These are phyloP conservation scores for Pichia insulana DNA, from an alignment of 805 yeast species.

Conservation along the genomic window DNA sequence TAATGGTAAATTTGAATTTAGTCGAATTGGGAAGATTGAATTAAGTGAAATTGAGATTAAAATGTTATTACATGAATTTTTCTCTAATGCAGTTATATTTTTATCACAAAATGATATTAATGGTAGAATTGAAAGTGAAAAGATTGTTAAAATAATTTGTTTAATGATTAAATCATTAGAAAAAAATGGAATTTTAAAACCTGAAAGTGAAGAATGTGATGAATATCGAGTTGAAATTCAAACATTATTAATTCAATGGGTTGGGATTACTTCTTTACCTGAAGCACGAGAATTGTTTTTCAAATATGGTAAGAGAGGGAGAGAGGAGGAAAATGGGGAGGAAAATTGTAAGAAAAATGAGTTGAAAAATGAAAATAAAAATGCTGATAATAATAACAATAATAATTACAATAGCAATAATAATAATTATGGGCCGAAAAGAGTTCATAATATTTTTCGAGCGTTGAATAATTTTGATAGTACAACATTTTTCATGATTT, in stretches of 20 bases:
- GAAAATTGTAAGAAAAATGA: not conserved
- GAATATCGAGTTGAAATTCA: constrained; percentile 56
- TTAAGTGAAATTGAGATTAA: constrained; percentile 52
- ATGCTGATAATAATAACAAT: too few relatives aligned
- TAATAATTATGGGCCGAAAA: too few relatives aligned
- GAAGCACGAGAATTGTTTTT: constrained; percentile 52
- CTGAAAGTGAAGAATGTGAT: constrained; percentile 35
- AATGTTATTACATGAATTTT: constrained; percentile 64
- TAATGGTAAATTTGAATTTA: constrained; percentile 31
- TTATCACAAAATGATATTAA: constrained; percentile 29
- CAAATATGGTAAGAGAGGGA: constrained; percentile 9
- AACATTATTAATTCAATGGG: constrained; percentile 54
- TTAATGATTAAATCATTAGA: constrained; percentile 51
- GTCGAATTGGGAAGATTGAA: constrained; percentile 47
- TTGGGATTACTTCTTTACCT: constrained; percentile 41
- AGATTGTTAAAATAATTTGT: constrained; percentile 47
- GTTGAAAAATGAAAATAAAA: not conserved
- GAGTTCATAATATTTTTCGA: too few relatives aligned
- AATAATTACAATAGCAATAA: too few relatives aligned
- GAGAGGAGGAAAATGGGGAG: too few relatives aligned
- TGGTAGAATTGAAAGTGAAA: constrained; percentile 16
- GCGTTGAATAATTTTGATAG: too few relatives aligned
- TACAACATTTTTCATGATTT: too few relatives aligned
- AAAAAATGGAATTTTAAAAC: constrained; percentile 31
- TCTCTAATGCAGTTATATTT: constrained; percentile 44